Percentiles rank a stretch among this genome's conserved stretches.
Conservation (phyloP, 192 early-diverging fungal species). For the Coemansia sp. region DNA sequence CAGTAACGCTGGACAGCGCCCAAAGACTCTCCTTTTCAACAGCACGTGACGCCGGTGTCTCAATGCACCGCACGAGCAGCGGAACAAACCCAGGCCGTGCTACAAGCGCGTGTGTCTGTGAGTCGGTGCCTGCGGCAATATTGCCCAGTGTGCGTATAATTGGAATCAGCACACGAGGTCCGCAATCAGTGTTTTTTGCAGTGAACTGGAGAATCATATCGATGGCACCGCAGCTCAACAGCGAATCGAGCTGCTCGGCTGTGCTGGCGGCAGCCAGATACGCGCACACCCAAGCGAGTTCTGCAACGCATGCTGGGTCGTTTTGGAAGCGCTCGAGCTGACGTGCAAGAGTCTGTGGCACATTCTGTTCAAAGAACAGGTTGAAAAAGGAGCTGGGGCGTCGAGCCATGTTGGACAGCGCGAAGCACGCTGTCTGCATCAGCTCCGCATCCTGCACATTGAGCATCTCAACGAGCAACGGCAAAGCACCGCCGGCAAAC, state of each 20-base stretch:
- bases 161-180: conserved; percentile 53
- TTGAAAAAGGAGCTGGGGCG: conserved; percentile 57
- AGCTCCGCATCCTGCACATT: conserved; percentile 54
- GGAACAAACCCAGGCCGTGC: conserved; percentile 51
- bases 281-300: conserved; percentile 65
- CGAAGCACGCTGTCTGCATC: conserved; percentile 70
- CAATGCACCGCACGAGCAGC: conserved; percentile 33
- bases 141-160: conserved; percentile 66
- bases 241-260: conserved; percentile 49
- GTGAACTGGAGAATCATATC: conserved; percentile 18
- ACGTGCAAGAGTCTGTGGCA: conserved; percentile 49
- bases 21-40: conserved; percentile 72
- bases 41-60: conserved; percentile 29
- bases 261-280: conserved; percentile 59
- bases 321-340: conserved; percentile 44
- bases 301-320: conserved; percentile 55
- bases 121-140: conserved; percentile 63
- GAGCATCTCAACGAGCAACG: conserved; percentile 69
- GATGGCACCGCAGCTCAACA: conserved; percentile 41
- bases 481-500: conserved; percentile 68
- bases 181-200: background rate
- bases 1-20: conserved; percentile 69
- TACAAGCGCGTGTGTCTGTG: conserved; percentile 54
- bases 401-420: conserved; percentile 68
- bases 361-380: conserved; percentile 50